Evolutionary conservation across 805 yeast species (phyloP).

Genomic region (Kluyveromyces siamensis): DNA sequence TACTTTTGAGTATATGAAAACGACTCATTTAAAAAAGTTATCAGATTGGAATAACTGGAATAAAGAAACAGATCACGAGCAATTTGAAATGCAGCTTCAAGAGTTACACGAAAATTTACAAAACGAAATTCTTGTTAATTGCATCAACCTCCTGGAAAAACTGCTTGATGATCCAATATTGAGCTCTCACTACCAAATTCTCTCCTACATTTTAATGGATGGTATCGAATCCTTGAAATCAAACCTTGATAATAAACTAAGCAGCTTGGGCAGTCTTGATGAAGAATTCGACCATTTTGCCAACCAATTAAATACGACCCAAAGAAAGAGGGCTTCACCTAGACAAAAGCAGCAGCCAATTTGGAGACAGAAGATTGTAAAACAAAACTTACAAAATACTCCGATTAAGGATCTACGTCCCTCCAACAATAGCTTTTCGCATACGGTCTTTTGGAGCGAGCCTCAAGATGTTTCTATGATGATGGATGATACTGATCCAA

Average conservation of each 20-base stretch:
- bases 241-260: conserved; percentile 20
- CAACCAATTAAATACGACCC: not conserved
- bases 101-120: conserved; percentile 41
- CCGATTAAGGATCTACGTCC: not conserved
- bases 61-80: conserved; percentile 30
- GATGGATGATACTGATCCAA: conserved; percentile 12
- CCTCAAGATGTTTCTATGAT: conserved; percentile 16
- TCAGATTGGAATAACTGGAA: conserved; percentile 51
- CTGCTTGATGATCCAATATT: conserved; percentile 26
- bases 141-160: conserved; percentile 49
- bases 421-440: not conserved
- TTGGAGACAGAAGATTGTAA: conserved; percentile 9
- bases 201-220: conserved; percentile 14
- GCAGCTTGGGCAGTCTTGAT: conserved; percentile 27
- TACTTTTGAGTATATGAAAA: conserved; percentile 34
- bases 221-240: conserved; percentile 7
- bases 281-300: conserved; percentile 30
- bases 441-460: conserved; percentile 14
- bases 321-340: conserved; percentile 10
- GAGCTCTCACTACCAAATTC: conserved; percentile 14
- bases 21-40: conserved; percentile 36
- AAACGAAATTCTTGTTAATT: conserved; percentile 44
- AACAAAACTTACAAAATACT: conserved; percentile 10
- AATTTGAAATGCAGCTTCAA: conserved; percentile 34
- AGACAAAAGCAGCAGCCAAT: conserved; percentile 15